These are phyloP conservation scores for Cyclaneusma minus DNA, from an alignment of 2,329 filamentous ascomycete genomes.

Conservation along the genomic window DNA sequence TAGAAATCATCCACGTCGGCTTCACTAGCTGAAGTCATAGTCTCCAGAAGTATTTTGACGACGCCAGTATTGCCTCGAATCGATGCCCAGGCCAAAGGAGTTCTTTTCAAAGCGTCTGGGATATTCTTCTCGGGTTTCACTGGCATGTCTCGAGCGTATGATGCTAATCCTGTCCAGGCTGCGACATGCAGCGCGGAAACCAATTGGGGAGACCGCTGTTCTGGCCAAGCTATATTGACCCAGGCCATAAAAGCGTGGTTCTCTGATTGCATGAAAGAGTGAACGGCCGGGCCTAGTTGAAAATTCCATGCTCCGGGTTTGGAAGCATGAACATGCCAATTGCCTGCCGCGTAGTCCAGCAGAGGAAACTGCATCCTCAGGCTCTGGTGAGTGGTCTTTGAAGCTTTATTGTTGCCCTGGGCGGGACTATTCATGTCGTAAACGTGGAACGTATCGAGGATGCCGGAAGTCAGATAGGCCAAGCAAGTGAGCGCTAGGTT, in stretches of 20 bases:
- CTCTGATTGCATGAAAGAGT: conserved; percentile 1
- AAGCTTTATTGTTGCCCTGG: not conserved
- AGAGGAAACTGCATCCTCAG: conserved; percentile 2
- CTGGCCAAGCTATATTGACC: not conserved
- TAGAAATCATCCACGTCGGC: no score
- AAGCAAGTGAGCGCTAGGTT: conserved; percentile 4
- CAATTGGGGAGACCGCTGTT: conserved; percentile 2
- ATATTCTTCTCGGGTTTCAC: conserved; percentile 5
- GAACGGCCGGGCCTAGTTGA: not conserved
- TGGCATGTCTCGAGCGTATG: conserved; percentile 4
- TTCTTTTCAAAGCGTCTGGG: conserved; percentile 1
- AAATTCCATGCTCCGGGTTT: not conserved
- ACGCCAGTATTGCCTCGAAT: conserved; percentile 2
- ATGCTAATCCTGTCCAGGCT: no score
- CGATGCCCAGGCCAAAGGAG: conserved; percentile 3
- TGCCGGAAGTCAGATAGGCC: conserved; percentile 4
- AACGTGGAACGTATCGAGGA: conserved; percentile 1
- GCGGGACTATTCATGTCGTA: no score
- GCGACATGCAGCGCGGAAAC: conserved; percentile 3
- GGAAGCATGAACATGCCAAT: conserved; percentile 1
- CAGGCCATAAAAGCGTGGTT: conserved; percentile 3
- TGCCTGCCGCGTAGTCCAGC: conserved; percentile 3
- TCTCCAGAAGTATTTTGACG: no score
- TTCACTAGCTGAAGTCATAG: no score
- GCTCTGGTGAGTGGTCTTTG: conserved; percentile 1